Conservation (phyloP, 805 yeast species). For the Pichia heedii region DNA sequence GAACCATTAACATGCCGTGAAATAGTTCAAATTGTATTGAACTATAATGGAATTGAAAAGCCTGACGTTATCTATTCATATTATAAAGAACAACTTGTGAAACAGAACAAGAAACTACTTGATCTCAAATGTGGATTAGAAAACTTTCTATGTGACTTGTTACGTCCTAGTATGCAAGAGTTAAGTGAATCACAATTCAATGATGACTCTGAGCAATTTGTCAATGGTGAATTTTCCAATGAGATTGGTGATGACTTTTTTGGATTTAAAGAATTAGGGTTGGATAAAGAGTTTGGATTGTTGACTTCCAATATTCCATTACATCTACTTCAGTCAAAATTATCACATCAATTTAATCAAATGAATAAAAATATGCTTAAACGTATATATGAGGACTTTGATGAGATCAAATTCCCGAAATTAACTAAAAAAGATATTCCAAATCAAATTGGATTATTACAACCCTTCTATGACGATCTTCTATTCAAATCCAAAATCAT, state of each 20-base stretch:
- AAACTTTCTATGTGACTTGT: conserved; percentile 62
- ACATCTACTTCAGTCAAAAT: conserved; percentile 71
- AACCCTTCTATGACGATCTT: conserved; percentile 41
- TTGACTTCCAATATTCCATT: conserved; percentile 81
- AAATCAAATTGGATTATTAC: conserved; percentile 47
- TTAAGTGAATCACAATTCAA: conserved; percentile 65
- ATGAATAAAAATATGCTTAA: conserved; percentile 38
- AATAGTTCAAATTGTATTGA: conserved; percentile 49
- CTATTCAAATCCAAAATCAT: conserved; percentile 33
- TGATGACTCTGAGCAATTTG: conserved; percentile 88
- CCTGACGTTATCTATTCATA: conserved; percentile 70
- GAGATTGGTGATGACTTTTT: conserved; percentile 97
- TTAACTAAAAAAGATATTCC: conserved; percentile 44
- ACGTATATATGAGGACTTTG: conserved; percentile 57
- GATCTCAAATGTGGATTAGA: conserved; percentile 64
- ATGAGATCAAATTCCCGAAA: conserved; percentile 43
- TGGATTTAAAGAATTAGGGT: conserved; percentile 89
- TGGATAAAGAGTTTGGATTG: conserved; percentile 85
- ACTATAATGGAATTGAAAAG: conserved; percentile 80
- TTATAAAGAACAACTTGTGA: conserved; percentile 60
- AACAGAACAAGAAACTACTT: conserved; percentile 58
- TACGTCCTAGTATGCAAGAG: conserved; percentile 74
- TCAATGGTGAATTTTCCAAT: conserved; percentile 89
- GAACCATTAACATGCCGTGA: conserved; percentile 29
- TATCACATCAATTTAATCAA: conserved; percentile 47